Percentiles rank a stretch among this genome's conserved stretches.
phyloP scores from a whole-genome alignment of 2,329 filamentous ascomycete species.

The Graphiopsis chlorocephala region DNA sequence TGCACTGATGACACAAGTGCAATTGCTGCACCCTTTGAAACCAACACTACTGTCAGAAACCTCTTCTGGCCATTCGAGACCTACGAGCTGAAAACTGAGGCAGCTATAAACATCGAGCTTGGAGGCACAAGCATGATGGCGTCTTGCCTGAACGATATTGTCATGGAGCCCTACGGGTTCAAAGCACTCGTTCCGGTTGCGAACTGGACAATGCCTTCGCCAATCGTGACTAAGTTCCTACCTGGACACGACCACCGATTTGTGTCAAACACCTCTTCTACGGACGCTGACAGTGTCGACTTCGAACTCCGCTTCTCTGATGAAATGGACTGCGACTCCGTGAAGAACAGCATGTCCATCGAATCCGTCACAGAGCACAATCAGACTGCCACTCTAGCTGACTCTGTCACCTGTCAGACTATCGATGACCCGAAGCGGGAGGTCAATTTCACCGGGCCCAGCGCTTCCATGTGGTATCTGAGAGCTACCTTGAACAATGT shows the following conservation, averaged over 20 bases:
- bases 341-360: conserved; percentile 51
- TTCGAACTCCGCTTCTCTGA: conserved; percentile 59
- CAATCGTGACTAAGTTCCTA: conserved; percentile 58
- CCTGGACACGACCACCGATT: conserved; percentile 62
- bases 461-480: conserved; percentile 56
- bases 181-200: conserved; percentile 57
- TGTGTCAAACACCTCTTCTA: conserved; percentile 40
- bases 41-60: conserved; percentile 57
- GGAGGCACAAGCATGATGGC: conserved; percentile 45
- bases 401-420: conserved; percentile 46
- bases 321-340: conserved; percentile 58
- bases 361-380: conserved; percentile 53
- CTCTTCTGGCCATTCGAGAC: conserved; percentile 62
- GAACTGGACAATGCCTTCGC: conserved; percentile 50
- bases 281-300: conserved; percentile 35
- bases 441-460: conserved; percentile 49
- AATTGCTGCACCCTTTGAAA: conserved; percentile 56
- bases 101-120: neutral
- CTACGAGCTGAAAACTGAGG: conserved; percentile 47
- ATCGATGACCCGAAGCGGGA: conserved; percentile 35
- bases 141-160: conserved; percentile 55
- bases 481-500: conserved; percentile 54
- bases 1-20: conserved; percentile 51
- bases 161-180: conserved; percentile 56
- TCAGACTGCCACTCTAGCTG: conserved; percentile 44